A percentile compares a stretch with the other conserved stretches of the same genome.
Evolutionary conservation across 352 stramenopile species (phyloP).

Genomic region (Globisporangium okanoganense): DNA sequence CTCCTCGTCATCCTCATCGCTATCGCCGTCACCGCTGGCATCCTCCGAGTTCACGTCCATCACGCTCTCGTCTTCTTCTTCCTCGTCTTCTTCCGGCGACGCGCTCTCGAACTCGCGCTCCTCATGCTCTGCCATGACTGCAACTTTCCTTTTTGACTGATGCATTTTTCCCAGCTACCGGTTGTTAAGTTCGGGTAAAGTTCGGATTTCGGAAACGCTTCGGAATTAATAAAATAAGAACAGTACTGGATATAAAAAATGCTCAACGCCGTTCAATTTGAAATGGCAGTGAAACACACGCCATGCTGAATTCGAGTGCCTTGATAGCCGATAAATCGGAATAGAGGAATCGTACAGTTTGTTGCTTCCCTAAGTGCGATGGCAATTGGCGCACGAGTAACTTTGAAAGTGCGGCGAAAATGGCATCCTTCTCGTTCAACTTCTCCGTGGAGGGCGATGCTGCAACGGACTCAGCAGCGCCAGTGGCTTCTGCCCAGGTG

Average conservation of each 20-base stretch:
- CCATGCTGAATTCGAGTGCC: no score
- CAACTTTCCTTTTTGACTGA: not conserved
- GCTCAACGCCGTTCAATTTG: no score
- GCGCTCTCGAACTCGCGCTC: not conserved
- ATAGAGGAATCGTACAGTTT: no score
- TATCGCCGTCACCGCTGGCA: constrained; percentile 8
- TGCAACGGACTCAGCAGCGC: not conserved
- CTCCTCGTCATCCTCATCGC: constrained; percentile 10
- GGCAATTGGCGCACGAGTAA: not conserved
- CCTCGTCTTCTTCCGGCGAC: not conserved
- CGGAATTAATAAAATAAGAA: no score
- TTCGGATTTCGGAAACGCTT: no score
- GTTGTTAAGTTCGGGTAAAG: no score
- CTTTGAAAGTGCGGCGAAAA: constrained; percentile 3
- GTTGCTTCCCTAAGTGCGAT: no score
- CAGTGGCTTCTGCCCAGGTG: not conserved
- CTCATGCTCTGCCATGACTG: not conserved
- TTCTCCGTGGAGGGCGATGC: constrained; percentile 38
- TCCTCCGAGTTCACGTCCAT: constrained; percentile 1
- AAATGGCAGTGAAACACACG: no score
- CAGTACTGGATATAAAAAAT: no score
- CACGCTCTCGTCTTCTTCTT: not conserved
- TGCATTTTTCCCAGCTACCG: no score
- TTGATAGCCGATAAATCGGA: no score
- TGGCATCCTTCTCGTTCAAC: constrained; percentile 64